Evolutionary conservation across 1,284 basidiomycete species (phyloP).

Genomic region (Cerrena zonata): DNA sequence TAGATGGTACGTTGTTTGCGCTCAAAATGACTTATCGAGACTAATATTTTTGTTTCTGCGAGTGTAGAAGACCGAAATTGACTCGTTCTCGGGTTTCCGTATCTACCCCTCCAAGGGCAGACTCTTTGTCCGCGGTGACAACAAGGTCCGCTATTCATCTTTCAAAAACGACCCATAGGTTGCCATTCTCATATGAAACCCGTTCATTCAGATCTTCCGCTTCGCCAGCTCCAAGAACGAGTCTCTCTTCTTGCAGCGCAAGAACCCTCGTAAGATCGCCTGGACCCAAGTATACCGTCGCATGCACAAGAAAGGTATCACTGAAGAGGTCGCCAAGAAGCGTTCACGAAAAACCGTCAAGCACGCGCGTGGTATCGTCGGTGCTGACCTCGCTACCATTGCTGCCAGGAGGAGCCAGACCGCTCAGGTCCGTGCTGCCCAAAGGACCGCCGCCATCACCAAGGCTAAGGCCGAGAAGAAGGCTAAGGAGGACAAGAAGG

Average conservation of each 20-base stretch:
- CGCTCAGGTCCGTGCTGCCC: constrained; percentile 77
- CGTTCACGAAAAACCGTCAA: constrained; percentile 95
- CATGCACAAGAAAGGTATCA: constrained; percentile 99
- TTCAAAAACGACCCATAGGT: neutral
- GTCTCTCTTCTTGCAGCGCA: constrained; percentile 97
- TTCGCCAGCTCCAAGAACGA: constrained; percentile 86
- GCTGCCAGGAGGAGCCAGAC: constrained; percentile 89
- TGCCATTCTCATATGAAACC: constrained; percentile 7
- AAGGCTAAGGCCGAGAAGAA: constrained; percentile 95
- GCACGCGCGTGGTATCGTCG: constrained; percentile 97
- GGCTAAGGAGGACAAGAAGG: constrained; percentile 92
- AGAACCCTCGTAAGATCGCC: constrained; percentile 99
- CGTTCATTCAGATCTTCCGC: constrained; percentile 73
- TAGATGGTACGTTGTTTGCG: constrained; percentile 49
- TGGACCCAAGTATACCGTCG: constrained; percentile 97
- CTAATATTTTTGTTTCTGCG: constrained; percentile 12
- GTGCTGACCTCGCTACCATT: constrained; percentile 89
- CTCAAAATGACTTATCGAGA: neutral
- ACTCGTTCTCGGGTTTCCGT: constrained; percentile 91
- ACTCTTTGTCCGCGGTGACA: constrained; percentile 93
- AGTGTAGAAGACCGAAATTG: constrained; percentile 92
- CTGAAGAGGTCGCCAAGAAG: constrained; percentile 99
- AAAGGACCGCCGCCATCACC: constrained; percentile 78
- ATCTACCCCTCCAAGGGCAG: constrained; percentile 97
- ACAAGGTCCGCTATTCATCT: constrained; percentile 63